phyloP scores from a whole-genome alignment of 1,284 basidiomycete species.

The Mycena sp. region DNA sequence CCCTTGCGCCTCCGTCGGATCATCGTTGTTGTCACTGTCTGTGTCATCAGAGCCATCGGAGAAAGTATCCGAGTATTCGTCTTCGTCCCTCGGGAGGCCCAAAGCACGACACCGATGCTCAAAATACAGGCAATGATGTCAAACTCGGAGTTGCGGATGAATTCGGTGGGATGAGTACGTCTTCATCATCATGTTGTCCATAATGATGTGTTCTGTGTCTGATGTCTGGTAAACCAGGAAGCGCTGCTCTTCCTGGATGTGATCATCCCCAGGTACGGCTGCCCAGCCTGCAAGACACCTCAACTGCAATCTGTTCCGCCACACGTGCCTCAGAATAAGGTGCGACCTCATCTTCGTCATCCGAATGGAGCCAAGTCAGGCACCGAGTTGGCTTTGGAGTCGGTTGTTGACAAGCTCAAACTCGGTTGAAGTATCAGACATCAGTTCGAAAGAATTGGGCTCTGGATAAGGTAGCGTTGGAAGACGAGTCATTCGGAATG shows the following conservation, averaged over 20 bases:
- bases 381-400: not conserved
- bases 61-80: not conserved
- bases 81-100: not conserved
- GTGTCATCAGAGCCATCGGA: not conserved
- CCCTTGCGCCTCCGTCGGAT: not conserved
- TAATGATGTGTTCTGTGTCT: constrained; percentile 4
- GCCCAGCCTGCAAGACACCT: not conserved
- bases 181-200: not conserved
- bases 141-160: not conserved
- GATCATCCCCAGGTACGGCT: constrained; percentile 6
- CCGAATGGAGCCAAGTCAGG: no score
- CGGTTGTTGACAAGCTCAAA: not conserved
- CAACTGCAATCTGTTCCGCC: not conserved
- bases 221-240: constrained; percentile 7
- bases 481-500: not conserved
- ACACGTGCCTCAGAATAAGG: not conserved
- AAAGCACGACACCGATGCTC: not conserved
- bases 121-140: not conserved
- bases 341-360: not conserved
- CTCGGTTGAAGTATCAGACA: not conserved
- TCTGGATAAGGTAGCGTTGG: not conserved
- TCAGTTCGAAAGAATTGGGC: not conserved
- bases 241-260: not conserved
- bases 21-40: not conserved
- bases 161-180: not conserved